Percentiles rank a stretch among this genome's conserved stretches.
Evolutionary conservation across 1,284 basidiomycete species (phyloP).

Genomic region (Sutorius eximius): DNA sequence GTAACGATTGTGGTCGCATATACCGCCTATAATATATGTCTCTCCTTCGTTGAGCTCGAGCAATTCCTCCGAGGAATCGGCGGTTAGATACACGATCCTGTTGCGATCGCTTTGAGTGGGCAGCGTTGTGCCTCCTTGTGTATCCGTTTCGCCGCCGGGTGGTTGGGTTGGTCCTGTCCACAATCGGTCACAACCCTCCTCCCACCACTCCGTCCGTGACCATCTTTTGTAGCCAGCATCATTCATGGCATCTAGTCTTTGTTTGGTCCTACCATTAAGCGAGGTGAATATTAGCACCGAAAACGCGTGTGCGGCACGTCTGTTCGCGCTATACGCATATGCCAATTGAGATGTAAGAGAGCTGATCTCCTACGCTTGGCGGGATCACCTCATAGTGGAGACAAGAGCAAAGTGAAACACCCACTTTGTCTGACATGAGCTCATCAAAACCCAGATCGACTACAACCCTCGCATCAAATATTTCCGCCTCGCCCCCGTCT

Average conservation of each 20-base stretch:
- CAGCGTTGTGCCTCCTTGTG: conserved; percentile 5
- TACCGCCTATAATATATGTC: conserved; percentile 94
- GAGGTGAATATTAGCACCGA: conserved; percentile 75
- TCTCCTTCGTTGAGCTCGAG: conserved; percentile 78
- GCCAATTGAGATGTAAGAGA: conserved; percentile 88
- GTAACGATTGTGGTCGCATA: conserved; percentile 96
- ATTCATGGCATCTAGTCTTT: conserved; percentile 68
- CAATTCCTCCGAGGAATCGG: conserved; percentile 88
- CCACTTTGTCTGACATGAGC: conserved; percentile 90
- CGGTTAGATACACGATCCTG: conserved; percentile 89
- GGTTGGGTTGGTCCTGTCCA: conserved; percentile 45
- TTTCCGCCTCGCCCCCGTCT: conserved; percentile 31
- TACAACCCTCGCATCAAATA: conserved; percentile 78
- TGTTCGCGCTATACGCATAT: conserved; percentile 87
- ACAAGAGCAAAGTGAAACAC: conserved; percentile 32
- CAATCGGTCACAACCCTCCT: conserved; percentile 66
- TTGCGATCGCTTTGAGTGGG: conserved; percentile 29
- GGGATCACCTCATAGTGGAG: conserved; percentile 18
- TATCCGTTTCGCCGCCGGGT: conserved; percentile 5
- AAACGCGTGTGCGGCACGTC: conserved; percentile 72
- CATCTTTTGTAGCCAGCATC: conserved; percentile 78
- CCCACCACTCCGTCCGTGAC: conserved; percentile 81
- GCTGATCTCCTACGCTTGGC: conserved; percentile 69
- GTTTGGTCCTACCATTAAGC: conserved; percentile 67
- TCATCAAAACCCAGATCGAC: conserved; percentile 95